Evolutionary conservation across 352 stramenopile genomes (phyloP).

Genomic region (Pythium plurisporium): DNA sequence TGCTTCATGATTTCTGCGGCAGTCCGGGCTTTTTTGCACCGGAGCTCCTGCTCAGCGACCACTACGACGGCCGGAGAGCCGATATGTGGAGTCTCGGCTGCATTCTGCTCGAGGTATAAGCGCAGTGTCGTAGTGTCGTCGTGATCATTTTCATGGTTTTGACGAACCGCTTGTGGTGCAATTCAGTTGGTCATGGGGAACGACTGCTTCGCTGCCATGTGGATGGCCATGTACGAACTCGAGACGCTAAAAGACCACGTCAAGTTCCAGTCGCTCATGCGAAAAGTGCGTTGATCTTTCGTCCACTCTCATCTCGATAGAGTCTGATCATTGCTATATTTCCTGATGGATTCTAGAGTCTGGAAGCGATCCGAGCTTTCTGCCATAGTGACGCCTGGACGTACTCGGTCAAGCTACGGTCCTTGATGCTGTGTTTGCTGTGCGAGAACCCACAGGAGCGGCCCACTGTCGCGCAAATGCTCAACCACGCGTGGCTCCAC

Average conservation of each 20-base stretch:
- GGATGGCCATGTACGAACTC: constrained; percentile 82
- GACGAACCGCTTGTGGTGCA: background rate
- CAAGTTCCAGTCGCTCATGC: constrained; percentile 40
- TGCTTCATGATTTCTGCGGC: constrained; percentile 73
- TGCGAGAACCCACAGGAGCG: constrained; percentile 32
- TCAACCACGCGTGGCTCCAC: constrained; percentile 49
- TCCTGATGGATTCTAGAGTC: constrained; percentile 13
- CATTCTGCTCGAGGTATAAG: constrained; percentile 68
- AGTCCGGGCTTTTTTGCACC: constrained; percentile 84
- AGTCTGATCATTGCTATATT: background rate
- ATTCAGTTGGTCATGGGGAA: constrained; percentile 72
- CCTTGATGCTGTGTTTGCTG: constrained; percentile 42
- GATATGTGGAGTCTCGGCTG: constrained; percentile 86
- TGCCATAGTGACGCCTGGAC: constrained; percentile 37
- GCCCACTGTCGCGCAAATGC: constrained; percentile 39
- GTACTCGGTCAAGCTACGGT: constrained; percentile 42
- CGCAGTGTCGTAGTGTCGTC: background rate
- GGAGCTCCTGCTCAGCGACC: constrained; percentile 61
- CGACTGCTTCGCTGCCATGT: constrained; percentile 70
- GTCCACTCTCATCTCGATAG: background rate
- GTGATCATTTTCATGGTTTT: background rate
- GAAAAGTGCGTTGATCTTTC: constrained; percentile 27
- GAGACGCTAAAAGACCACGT: constrained; percentile 62
- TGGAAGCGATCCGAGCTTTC: constrained; percentile 27
- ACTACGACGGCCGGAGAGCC: constrained; percentile 68